phyloP scores from a whole-genome alignment of 2,329 filamentous ascomycete genomes.

The Zymoseptoria brevis region DNA sequence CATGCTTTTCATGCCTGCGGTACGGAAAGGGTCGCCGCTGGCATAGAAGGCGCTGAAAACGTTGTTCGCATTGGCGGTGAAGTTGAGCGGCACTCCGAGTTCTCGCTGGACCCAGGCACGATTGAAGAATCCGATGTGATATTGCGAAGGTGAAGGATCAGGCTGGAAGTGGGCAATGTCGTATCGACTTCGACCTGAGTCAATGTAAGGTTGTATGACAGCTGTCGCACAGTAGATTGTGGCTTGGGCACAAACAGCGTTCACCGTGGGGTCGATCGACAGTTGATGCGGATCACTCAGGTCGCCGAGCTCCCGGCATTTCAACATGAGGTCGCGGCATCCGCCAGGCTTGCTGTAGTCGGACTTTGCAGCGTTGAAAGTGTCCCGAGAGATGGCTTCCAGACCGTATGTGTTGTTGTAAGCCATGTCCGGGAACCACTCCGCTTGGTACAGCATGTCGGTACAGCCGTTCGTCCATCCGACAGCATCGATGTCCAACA shows the following conservation, averaged over 20 bases:
- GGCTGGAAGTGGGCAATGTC: slow-evolving; percentile 20
- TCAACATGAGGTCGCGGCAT: slow-evolving; percentile 42
- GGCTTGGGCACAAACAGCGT: slow-evolving; percentile 33
- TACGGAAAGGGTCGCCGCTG: slow-evolving; percentile 16
- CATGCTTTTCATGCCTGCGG: slow-evolving; percentile 16
- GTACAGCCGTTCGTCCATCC: slow-evolving; percentile 65
- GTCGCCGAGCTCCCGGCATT: slow-evolving; percentile 43
- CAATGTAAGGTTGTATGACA: slow-evolving; percentile 7
- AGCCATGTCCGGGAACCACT: slow-evolving; percentile 49
- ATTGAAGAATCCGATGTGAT: slow-evolving; percentile 39
- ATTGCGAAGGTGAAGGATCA: slow-evolving; percentile 16
- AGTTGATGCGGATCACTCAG: slow-evolving; percentile 44
- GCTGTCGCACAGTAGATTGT: slow-evolving; percentile 7
- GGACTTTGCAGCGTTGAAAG: slow-evolving; percentile 27
- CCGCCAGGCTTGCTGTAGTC: slow-evolving; percentile 42
- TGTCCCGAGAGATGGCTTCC: slow-evolving; percentile 44
- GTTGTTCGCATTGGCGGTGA: slow-evolving; percentile 24
- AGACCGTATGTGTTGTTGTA: slow-evolving; percentile 59
- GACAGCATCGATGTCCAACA: slow-evolving; percentile 52
- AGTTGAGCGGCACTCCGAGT: slow-evolving; percentile 43
- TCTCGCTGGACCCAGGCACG: slow-evolving; percentile 36
- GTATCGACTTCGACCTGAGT: slow-evolving; percentile 14
- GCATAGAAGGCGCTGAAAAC: slow-evolving; percentile 7
- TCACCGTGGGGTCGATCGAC: slow-evolving; percentile 32
- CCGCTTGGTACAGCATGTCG: slow-evolving; percentile 53